These are phyloP conservation scores for Cystobasidium onofrii DNA, from an alignment of 768 basidiomycete genomes.

Conservation along the genomic window DNA sequence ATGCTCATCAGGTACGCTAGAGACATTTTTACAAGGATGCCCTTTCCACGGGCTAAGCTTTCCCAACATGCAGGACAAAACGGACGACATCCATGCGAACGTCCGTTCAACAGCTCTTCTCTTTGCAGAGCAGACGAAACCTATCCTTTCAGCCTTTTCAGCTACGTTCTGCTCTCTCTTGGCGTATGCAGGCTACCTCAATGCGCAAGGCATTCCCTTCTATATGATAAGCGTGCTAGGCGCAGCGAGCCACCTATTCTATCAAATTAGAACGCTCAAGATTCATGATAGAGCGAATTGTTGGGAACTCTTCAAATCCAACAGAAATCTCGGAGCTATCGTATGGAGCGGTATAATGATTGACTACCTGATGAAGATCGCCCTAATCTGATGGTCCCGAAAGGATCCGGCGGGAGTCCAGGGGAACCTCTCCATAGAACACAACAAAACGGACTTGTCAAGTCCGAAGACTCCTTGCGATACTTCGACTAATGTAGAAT, in stretches of 20 bases:
- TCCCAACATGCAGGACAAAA: constrained; percentile 62
- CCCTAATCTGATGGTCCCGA: background rate
- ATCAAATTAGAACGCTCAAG: constrained; percentile 65
- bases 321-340: constrained; percentile 39
- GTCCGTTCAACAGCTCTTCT: constrained; percentile 91
- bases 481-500: too few species aligned
- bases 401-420: too few species aligned
- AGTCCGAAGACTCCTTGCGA: too few species aligned
- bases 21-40: background rate
- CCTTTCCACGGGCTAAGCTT: constrained; percentile 5
- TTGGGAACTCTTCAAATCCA: constrained; percentile 66
- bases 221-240: constrained; percentile 65
- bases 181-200: constrained; percentile 69
- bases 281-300: constrained; percentile 70
- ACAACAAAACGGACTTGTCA: background rate
- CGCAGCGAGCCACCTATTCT: constrained; percentile 66
- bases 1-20: constrained; percentile 76
- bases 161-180: constrained; percentile 64
- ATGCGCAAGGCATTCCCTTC: constrained; percentile 67
- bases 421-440: background rate
- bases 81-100: constrained; percentile 73
- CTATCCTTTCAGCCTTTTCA: constrained; percentile 67
- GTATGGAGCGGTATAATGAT: constrained; percentile 33
- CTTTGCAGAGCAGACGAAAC: constrained; percentile 67
- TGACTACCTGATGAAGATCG: background rate